Base-by-base conservation (phyloP, 441 rosid species). In the Corymbia calophylla region DNA sequence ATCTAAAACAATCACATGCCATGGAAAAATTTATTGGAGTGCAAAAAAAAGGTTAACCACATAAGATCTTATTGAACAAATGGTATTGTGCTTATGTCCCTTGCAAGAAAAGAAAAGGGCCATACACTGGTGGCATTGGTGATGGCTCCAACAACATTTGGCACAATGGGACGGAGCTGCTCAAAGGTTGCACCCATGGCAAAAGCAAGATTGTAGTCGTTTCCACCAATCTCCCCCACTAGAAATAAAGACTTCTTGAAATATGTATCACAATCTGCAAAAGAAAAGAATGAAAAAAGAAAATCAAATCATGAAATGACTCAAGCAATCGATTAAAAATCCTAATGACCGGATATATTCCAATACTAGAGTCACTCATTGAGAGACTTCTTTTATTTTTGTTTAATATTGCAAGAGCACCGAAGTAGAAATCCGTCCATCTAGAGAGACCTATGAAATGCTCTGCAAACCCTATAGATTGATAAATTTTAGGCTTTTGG, bases 221-320 rank as follows among this genome's bases (percentile, higher is more conserved):
- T 86, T 13, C 88, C 88, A 19, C 68, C 88, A 32, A 86, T 86
- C 48, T 86, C 88, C 88, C 88, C 88, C 29, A 86, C 88, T 16
- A 86, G 53, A 86, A 86, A 55, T 44, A 55, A 54, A 16, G 88
- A 55, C 68, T 86, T 86, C 88, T 86, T 86, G 53, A 86, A 86
- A 12, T 55, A 86, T 31, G 21, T 29, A 3, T 86, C 5, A 16
- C 88, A 86, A 55, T 86, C 88, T 55, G 66, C 51, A 12, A 70
- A 18, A 39, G 29, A 6, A 77, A 77, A 77, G 15, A 77, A 23
- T 8, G 3, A 39, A 39, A 21, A 77, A 77, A 23, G 21, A 77
- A 77, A 77, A 77, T 44, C 51, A 44, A 39, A 44, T 39, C 48
- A 35, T 2, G 15, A 70, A 70, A 70, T 19, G 27, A 35, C 15